Evolutionary conservation across 2,329 filamentous ascomycete species (phyloP).

Genomic region (Fonsecaea pugnacius): DNA sequence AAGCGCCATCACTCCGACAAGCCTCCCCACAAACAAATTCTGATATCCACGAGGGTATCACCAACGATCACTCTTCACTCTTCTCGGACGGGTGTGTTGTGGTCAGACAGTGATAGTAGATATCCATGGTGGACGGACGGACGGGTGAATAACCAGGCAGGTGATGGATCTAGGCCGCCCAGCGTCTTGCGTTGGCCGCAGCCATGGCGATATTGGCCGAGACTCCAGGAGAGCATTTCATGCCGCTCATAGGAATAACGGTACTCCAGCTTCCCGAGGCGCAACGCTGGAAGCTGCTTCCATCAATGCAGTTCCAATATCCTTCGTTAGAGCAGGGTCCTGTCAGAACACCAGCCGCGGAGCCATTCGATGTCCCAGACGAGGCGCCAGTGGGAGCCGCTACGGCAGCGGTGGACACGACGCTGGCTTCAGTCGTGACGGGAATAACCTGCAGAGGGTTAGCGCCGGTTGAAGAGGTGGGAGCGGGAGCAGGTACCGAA

Average conservation of each 20-base stretch:
- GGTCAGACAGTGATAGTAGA: not conserved
- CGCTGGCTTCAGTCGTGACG: conserved; percentile 6
- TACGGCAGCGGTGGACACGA: conserved; percentile 3
- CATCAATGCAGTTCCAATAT: conserved; percentile 62
- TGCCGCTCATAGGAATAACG: conserved; percentile 57
- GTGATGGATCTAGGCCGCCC: conserved; percentile 1
- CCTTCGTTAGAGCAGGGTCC: conserved; percentile 60
- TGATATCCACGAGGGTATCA: not conserved
- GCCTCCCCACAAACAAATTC: not conserved
- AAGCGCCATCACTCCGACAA: not conserved
- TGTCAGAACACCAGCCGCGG: conserved; percentile 44
- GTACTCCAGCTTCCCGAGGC: conserved; percentile 62
- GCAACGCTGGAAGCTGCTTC: conserved; percentile 64
- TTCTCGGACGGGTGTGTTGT: not conserved
- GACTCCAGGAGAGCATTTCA: conserved; percentile 53
- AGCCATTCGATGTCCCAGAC: conserved; percentile 12
- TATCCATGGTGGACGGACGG: not conserved
- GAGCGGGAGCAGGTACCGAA: conserved; percentile 7
- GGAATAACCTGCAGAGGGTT: conserved; percentile 20
- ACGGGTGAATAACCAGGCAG: not conserved
- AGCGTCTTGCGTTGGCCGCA: conserved; percentile 26
- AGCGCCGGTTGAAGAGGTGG: not conserved
- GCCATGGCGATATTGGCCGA: conserved; percentile 23
- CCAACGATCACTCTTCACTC: not conserved
- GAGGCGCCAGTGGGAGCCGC: conserved; percentile 4